phyloP scores from a whole-genome alignment of 345 rosid species.

The Anacardium occidentale region DNA sequence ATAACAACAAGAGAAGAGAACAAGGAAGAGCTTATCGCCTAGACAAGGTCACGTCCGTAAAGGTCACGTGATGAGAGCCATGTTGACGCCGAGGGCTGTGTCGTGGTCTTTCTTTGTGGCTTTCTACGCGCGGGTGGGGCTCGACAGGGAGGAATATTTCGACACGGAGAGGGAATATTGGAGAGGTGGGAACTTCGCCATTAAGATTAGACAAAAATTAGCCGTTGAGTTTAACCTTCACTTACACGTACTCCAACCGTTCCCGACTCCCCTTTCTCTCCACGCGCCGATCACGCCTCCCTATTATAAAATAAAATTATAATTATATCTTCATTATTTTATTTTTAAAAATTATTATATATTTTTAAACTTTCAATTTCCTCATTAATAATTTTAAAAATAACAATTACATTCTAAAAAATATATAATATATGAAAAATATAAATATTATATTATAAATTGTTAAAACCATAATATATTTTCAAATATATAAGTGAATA shows the following conservation, averaged over 20 bases:
- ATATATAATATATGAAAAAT: too few relatives aligned
- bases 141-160: slow-evolving; percentile 47
- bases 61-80: slow-evolving; percentile 60
- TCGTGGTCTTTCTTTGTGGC: slow-evolving; percentile 26
- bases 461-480: too few relatives aligned
- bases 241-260: background rate
- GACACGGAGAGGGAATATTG: slow-evolving; percentile 66
- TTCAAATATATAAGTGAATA: too few relatives aligned
- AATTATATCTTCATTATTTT: too few relatives aligned
- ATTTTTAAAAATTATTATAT: too few relatives aligned
- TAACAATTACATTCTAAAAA: too few relatives aligned
- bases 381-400: too few relatives aligned
- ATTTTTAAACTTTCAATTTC: too few relatives aligned
- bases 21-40: slow-evolving; percentile 29
- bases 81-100: slow-evolving; percentile 81
- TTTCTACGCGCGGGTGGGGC: slow-evolving; percentile 47
- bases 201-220: slow-evolving; percentile 49
- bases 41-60: slow-evolving; percentile 39
- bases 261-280: slow-evolving; percentile 11
- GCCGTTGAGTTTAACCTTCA: slow-evolving; percentile 38
- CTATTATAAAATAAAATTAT: too few relatives aligned
- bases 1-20: slow-evolving; percentile 27
- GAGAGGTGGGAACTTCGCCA: slow-evolving; percentile 31
- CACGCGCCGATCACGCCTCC: background rate
- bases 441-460: too few relatives aligned